Percentiles rank a stretch among this genome's conserved stretches.
Conservation (phyloP, 1,139 yeast species). For the Kazachstania sp. region DNA sequence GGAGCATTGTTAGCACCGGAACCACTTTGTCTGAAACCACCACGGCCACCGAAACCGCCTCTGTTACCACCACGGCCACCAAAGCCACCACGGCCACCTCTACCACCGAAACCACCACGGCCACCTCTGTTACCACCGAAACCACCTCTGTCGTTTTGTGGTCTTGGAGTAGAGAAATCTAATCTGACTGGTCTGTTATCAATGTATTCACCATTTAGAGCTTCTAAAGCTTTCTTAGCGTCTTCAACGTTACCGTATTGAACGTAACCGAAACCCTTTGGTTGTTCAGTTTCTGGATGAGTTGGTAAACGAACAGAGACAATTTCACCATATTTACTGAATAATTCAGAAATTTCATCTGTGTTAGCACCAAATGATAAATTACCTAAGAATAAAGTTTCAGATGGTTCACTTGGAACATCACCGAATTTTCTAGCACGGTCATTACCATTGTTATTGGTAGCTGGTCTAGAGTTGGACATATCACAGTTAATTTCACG, state of each 20-base stretch:
- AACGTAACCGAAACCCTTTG: constrained; percentile 97
- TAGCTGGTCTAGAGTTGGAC: constrained; percentile 74
- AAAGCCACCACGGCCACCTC: constrained; percentile 36
- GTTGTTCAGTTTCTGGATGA: constrained; percentile 97
- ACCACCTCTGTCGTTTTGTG: constrained; percentile 37
- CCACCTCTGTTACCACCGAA: constrained; percentile 23
- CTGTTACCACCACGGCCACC: constrained; percentile 31
- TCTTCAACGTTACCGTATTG: constrained; percentile 82
- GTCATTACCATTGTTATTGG: constrained; percentile 39
- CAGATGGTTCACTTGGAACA: constrained; percentile 82
- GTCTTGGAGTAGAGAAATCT: constrained; percentile 88
- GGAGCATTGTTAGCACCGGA: constrained; percentile 56
- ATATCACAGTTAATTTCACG: constrained; percentile 91
- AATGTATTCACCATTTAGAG: constrained; percentile 78
- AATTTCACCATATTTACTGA: constrained; percentile 71
- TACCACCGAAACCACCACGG: constrained; percentile 33
- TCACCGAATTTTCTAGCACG: constrained; percentile 90
- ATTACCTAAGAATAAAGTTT: constrained; percentile 93
- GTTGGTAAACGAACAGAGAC: constrained; percentile 92
- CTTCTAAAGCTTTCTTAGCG: constrained; percentile 83
- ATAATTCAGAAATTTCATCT: constrained; percentile 63
- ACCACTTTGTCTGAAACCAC: constrained; percentile 33
- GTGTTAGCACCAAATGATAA: constrained; percentile 82
- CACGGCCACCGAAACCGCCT: constrained; percentile 28
- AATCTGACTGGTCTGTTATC: constrained; percentile 92